Evolutionary conservation across 23 red algal genomes (phyloP), one percentile per base, ranked within the genome.

Genomic region (Gracilaria domingensis): DNA sequence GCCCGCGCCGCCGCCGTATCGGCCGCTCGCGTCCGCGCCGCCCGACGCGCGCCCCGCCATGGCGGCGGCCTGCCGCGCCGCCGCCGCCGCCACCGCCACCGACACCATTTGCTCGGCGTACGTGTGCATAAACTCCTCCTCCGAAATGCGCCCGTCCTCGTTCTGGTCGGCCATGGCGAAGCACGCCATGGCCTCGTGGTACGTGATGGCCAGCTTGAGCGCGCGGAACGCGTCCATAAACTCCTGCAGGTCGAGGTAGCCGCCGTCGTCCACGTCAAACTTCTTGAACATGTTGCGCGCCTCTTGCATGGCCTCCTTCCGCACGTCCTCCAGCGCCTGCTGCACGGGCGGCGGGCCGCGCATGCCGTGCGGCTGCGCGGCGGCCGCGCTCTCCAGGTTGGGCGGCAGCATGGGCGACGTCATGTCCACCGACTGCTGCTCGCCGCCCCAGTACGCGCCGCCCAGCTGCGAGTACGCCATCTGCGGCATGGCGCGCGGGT

Each of bases 141-240:
- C 59, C 1, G 58, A 37, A 12, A 86, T 71, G 34, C 82, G 82
- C 12, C 82, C 82, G 59, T 86, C 82, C 35, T 86, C 65, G 82
- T 86, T 86, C 8, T 37, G 36, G 59, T 86, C 82, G 3, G 58
- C 58, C 18, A 39, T 37, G 18, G 38, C 21, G 59, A 86, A 86
- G 60, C 82, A 47, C 47, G 35, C 58, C 35, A 86, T 64, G 2
- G 82, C 82, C 24, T 86, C 82, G 59, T 86, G 82, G 64, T 86
- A 86, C 45, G 82, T 69, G 59, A 86, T 86, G 38, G 82, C 51
- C 47, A 86, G 82, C 23, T 71, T 33, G 12, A 86, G 60, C 32
- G 82, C 65, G 42, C 82, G 55, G 29, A 86, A 69, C 47, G 82
- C 82, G 42, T 86, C 82, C 82, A 86, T 86, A 38, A 86, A 86